Percentiles rank a stretch among this genome's conserved stretches.
Conservation (phyloP, 257 asterid genomes). For the Solanum pimpinellifolium region DNA sequence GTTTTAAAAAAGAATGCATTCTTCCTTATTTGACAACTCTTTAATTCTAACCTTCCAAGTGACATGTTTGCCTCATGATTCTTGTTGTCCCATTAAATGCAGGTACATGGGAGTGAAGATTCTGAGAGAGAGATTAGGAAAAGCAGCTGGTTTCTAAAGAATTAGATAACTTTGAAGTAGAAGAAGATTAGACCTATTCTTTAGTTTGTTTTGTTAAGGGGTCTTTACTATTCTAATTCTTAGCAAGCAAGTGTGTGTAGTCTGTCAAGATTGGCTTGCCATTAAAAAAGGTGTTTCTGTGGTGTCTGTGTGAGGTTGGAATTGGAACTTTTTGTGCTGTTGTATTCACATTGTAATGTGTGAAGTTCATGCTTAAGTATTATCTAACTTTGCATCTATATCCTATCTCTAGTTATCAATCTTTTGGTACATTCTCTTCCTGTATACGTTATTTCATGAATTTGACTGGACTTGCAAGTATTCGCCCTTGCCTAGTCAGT, state of each 20-base stretch:
- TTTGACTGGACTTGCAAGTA: background rate
- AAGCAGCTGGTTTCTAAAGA: conserved; percentile 34
- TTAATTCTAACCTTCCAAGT: background rate
- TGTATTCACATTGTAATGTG: background rate
- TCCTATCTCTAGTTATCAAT: background rate
- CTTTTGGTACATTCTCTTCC: background rate
- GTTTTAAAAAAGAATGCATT: background rate
- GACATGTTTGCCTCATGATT: background rate
- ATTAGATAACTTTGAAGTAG: conserved; percentile 1
- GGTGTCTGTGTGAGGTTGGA: background rate
- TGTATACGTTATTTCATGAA: background rate
- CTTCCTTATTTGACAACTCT: background rate
- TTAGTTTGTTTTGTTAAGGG: background rate
- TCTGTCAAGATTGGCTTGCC: conserved; percentile 1
- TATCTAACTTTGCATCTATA: background rate
- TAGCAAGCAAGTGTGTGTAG: background rate
- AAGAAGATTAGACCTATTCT: background rate
- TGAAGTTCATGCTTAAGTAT: background rate
- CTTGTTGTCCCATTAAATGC: conserved; percentile 1
- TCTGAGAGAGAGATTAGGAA: conserved; percentile 57
- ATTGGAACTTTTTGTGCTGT: background rate
- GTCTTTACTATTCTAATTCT: background rate
- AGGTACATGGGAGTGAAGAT: conserved; percentile 98
- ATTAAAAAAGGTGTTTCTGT: background rate
- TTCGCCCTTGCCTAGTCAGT: background rate